Percentiles rank a stretch among this genome's conserved stretches.
phyloP scores from a whole-genome alignment of 371 early-diverging fungal genomes.

The Mucor saturninus region DNA sequence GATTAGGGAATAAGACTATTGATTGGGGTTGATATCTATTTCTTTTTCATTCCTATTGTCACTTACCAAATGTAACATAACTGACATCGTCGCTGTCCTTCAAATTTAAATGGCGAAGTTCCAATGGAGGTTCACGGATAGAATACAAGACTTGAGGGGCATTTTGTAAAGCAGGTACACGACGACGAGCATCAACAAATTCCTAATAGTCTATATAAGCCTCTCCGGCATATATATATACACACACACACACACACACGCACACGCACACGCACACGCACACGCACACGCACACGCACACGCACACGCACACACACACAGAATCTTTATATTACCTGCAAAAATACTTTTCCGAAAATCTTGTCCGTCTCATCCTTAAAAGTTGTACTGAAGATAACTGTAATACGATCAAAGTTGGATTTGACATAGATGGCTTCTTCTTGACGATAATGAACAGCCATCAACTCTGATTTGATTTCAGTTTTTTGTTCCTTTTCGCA shows the following conservation, averaged over 20 bases:
- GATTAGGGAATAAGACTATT: constrained; percentile 92
- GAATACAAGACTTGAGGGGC: constrained; percentile 96
- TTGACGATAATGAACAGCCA: constrained; percentile 92
- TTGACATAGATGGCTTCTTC: constrained; percentile 93
- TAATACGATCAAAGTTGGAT: constrained; percentile 91
- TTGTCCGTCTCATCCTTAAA: constrained; percentile 97
- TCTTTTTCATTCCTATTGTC: neutral
- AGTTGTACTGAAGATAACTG: constrained; percentile 93
- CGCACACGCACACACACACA: too few relatives aligned
- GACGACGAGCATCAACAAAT: constrained; percentile 96
- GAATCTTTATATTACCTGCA: constrained; percentile 69
- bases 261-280: too few relatives aligned
- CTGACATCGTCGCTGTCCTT: constrained; percentile 75
- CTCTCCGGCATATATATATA: neutral
- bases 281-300: too few relatives aligned
- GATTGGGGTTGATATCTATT: neutral
- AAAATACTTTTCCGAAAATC: constrained; percentile 94
- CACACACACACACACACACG: too few relatives aligned
- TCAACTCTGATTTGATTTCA: constrained; percentile 66
- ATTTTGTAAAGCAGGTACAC: constrained; percentile 87
- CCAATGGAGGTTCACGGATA: constrained; percentile 92
- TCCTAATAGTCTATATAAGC: constrained; percentile 58
- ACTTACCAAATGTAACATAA: constrained; percentile 93
- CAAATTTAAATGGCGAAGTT: constrained; percentile 83
- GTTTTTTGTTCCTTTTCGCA: constrained; percentile 70